Evolutionary conservation across 208 protist genomes (phyloP), one percentile per base, ranked within the genome.

Genomic region (Borovskyia barvae): DNA sequence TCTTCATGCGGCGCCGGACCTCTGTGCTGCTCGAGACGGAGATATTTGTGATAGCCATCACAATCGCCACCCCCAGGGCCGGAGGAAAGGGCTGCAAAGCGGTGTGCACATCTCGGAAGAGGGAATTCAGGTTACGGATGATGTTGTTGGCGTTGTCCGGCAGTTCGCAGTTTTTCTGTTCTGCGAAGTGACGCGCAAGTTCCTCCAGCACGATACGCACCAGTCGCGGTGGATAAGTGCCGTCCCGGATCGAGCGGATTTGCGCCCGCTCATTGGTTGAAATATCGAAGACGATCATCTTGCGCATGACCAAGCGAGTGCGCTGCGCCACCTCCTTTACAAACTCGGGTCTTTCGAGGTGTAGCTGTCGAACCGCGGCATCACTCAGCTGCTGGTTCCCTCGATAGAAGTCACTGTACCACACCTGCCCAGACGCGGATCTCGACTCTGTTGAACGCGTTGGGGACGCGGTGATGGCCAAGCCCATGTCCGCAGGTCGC

Each of bases 1-100:
- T 87, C 72, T 93, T 96, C 90, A 96, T 96, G 19, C 69, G 71
- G 54, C 75, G 82, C 3, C 90, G 82, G 46, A 93, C 84, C 80
- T 77, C 85, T 36, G 87, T 82, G 75, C 82, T 89, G 71, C 89
- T 96, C 33, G 82, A 84, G 20, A 96, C 86, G 19, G 90, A 88
- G 55, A 96, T 89, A 37, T 75, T 73, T 35, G 75, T 92, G 58
- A 96, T 92, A 24, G 78, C 68, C 50, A 74, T 72, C 19, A 93
- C 82, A 24, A 96, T 82, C 19, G 86, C 80, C 14, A 88, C 61
- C 9, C 79, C 84, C 8, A 96, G 68, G 20, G 73, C 12, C 2
- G 77, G 47, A 3, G 86, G 82, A 11, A 93, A 77, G 3, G 84
- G 87, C 17, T 58, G 26, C 42, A 93, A 51, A 0, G 79, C 48